Conservation (phyloP, 495 filamentous ascomycete genomes). For the Hypomontagnella submonticulosa region DNA sequence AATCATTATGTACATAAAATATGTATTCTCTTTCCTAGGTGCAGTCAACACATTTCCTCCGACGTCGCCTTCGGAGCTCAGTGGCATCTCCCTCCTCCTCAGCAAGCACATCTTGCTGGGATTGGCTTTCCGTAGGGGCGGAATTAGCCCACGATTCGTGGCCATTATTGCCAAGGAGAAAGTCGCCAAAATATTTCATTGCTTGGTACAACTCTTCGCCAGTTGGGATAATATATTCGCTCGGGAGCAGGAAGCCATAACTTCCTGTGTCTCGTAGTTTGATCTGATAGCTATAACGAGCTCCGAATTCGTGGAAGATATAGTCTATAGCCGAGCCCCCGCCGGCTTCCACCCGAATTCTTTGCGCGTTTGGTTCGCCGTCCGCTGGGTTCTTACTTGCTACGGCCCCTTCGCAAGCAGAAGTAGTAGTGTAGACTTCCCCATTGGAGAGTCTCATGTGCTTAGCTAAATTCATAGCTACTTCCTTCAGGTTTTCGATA, state of each 20-base stretch:
- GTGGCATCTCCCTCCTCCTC: constrained; percentile 21
- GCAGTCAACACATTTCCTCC: constrained; percentile 26
- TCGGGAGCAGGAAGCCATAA: constrained; percentile 92
- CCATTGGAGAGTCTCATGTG: constrained; percentile 81
- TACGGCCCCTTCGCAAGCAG: constrained; percentile 88
- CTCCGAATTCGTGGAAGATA: constrained; percentile 89
- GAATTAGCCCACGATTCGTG: constrained; percentile 56
- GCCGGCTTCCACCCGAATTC: constrained; percentile 65
- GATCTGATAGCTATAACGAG: constrained; percentile 91
- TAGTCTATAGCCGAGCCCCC: constrained; percentile 94
- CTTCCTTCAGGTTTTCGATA: constrained; percentile 89
- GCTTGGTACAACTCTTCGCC: constrained; percentile 88
- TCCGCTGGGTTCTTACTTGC: constrained; percentile 46
- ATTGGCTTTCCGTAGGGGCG: neutral
- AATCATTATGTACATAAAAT: constrained; percentile 8
- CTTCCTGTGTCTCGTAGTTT: constrained; percentile 94
- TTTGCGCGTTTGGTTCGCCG: constrained; percentile 31
- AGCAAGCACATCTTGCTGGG: constrained; percentile 6
- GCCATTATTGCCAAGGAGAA: constrained; percentile 69
- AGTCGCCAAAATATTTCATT: constrained; percentile 82
- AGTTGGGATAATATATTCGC: constrained; percentile 87
- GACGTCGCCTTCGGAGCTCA: constrained; percentile 40
- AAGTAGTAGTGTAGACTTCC: constrained; percentile 80
- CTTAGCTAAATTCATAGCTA: constrained; percentile 89
- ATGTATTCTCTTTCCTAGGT: constrained; percentile 14